Evolutionary conservation across 2,329 filamentous ascomycete genomes (phyloP), one percentile per base, ranked within the genome.

Genomic region (Exophiala mesophila): DNA sequence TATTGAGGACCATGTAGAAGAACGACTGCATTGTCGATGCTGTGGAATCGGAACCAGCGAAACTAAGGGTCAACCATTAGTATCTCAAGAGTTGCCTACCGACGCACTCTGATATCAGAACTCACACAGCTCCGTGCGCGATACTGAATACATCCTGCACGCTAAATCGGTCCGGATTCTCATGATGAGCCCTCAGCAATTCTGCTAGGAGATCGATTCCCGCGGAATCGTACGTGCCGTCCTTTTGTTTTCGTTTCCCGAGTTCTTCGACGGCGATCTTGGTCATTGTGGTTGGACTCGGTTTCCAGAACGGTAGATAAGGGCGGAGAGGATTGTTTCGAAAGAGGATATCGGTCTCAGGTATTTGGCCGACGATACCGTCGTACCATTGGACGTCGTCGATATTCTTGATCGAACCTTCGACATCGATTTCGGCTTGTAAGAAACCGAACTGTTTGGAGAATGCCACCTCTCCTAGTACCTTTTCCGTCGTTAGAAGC

Each of bases 1-100:
- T 64, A 26, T 70, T 67, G 6, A 77, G 63, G 1, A 72, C 62
- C 24, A 68, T 66, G 61, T 69, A 73, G 62, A 74, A 74, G 57
- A 76, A 74, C 34, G 72, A 75, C 49, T 76, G 73, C 73, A 77
- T 77, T 0, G 73, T 76, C 3, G 73, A 76, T 8, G 77, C 76
- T 0, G 77, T 78, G 0, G 76, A 78, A 60, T 80, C 77, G 9
- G 77, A 78, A 18, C 77, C 77, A 13, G 60, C 61, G n/a, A 58
- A 55, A 7, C 48, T 50, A 30, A 32, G 15, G 6, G n/a, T 26
- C 13, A 12, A 15, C n/a, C n/a, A n/a, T n/a, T n/a, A n/a, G n/a
- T n/a, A n/a, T n/a, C n/a, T 31, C n/a, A n/a, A n/a, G n/a, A n/a
- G n/a, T n/a, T n/a, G n/a, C n/a, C n/a, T 40, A 20, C 28, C 28